Evolutionary conservation across 345 rosid species (phyloP), one percentile per base, ranked within the genome.

Genomic region (Hibiscus syriacus): DNA sequence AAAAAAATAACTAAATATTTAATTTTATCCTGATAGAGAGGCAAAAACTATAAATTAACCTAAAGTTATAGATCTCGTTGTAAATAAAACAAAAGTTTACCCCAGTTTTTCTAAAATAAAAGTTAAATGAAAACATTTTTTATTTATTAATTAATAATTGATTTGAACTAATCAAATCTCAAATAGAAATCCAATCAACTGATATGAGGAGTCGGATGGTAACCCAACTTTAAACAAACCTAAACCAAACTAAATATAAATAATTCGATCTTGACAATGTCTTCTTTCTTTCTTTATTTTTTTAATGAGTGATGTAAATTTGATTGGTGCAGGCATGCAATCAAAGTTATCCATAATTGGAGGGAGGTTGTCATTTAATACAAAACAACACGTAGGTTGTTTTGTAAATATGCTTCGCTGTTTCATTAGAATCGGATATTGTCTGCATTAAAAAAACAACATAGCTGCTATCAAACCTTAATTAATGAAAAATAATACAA

Each of bases 341-440:
- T 27, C 66, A 38, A 74, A 13, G 8, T 19, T 26, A 74, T 22
- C 73, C 67, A 70, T 49, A 64, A 74, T 74, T 69, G 67, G 67
- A 43, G 29, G 54, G 50, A 2, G 36, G 56, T 23, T 50, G 55
- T 59, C 73, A 54, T 39, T 64, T 14, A 57, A 57, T 50, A 39
- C 14, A 56, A 68, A 68, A 7, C 32, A 67, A 67, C 52, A 55
- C 55, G 63, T 55, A 68, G 19, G 30, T 22, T 67, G 10, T 30
- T 53, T 23, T 23, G 22, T 10, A 53, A 6, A 53, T 53, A 66
- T 29, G 54, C 5, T 25, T 17, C 29, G 22, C 14, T 10, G 57
- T 56, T 16, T 23, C 29, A 52, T 34, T 55, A 30, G 17, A 53
- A 41, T 10, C 27, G 30, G 32, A 46, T 17, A 10, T 27, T 5